These are phyloP conservation scores for Oryza brachyantha DNA, from an alignment of 176 grass and related monocot genomes.

Conservation along the genomic window DNA sequence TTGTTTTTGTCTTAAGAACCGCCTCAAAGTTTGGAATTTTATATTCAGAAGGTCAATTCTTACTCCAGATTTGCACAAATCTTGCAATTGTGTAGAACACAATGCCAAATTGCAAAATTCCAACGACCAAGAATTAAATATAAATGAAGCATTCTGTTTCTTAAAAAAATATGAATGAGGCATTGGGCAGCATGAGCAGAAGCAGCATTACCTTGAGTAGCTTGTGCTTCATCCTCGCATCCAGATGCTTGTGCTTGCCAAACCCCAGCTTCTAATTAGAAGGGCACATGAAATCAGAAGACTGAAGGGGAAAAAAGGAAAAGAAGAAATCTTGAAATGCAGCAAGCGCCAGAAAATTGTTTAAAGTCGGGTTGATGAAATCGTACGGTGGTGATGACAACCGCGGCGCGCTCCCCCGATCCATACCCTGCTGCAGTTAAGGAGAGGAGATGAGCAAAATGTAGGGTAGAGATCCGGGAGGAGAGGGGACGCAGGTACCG, in stretches of 20 bases:
- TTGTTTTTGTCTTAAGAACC: not conserved
- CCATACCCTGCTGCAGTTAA: constrained; percentile 33
- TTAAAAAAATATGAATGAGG: not conserved
- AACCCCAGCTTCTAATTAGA: constrained; percentile 19
- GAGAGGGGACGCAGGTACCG: constrained; percentile 13
- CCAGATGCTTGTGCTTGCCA: constrained; percentile 36
- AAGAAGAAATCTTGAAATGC: not conserved
- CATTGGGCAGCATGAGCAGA: not conserved
- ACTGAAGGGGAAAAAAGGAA: not conserved
- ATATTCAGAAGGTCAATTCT: not conserved
- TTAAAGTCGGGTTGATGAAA: not conserved
- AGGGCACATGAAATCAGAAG: not conserved
- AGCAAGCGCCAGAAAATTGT: too few species aligned
- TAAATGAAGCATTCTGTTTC: too few species aligned
- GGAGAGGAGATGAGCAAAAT: not conserved
- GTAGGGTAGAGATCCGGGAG: constrained; percentile 6
- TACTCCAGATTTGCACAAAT: not conserved
- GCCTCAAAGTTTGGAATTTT: not conserved
- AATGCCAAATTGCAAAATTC: not conserved
- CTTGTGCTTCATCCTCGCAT: constrained; percentile 35
- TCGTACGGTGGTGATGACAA: constrained; percentile 40
- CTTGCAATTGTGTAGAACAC: not conserved
- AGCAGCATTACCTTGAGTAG: constrained; percentile 38
- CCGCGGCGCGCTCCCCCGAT: constrained; percentile 36
- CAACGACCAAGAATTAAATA: not conserved